Base-by-base conservation (phyloP, 148 eudicot genomes). In the Linanthus parryae region DNA sequence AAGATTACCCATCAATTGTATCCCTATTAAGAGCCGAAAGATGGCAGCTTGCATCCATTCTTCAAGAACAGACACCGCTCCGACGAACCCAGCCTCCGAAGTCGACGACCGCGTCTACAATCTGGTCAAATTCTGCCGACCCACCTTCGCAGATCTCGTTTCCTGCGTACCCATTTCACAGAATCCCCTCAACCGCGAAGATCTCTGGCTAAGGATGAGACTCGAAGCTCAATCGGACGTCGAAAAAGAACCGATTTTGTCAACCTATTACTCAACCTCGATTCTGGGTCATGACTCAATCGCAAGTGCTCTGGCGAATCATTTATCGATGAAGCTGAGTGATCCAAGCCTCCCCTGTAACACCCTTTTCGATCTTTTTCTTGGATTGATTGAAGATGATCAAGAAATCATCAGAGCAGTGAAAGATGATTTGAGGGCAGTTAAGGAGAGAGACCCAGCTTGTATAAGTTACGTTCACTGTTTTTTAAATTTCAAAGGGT, bases 391-490 rank as follows among this genome's bases (percentile, higher is more conserved):
- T 1, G 22, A 44, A 2, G 75, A 71, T 3, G 80, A 84, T 46
- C 55, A 21, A 7, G 75, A 79, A 19, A 68, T 84, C 16, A 54
- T 77, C 8, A 24, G 24, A 14, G 64, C 80, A 4, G 76, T 81
- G 1, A 65, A 48, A 40, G 74, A 48, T 11, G 97, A 89, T 77
- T 50, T 89, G 28, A 57, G 34, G 46, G 97, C 97, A 0, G 84
- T 71, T 2, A 69, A 77, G 61, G 84, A 81, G 20, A 63, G 97
- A 26, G 97, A 89, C 72, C 94, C 96, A 2, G 96, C 96, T 61
- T 88, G 96, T 60, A 47, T 76, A 12, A 79, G 86, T 33, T 88
- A 78, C 48, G 83, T 88, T 3, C 86, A 88, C 33, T 84, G 89
- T 67, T 81, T 88, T 28, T 37, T 84, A 48, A 79, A 84, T 50